A percentile compares a stretch with the other conserved stretches of the same genome.
phyloP scores from a whole-genome alignment of 2,329 filamentous ascomycete genomes.

The Aspergillus oerlinghausenensis region DNA sequence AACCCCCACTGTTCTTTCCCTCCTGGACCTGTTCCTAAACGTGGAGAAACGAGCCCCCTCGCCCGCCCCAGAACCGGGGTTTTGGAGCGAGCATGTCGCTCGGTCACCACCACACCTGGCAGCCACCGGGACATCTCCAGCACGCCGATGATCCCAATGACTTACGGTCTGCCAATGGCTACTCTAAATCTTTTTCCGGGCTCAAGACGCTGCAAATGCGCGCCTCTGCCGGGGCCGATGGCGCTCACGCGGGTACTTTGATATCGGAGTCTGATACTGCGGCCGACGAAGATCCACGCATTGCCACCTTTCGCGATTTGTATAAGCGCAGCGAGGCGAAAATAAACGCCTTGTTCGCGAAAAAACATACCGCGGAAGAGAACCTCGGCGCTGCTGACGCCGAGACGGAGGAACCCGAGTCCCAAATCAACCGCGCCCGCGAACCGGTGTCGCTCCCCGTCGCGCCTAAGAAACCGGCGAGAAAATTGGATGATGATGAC shows the following conservation, averaged over 20 bases:
- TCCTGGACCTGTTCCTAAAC: constrained; percentile 34
- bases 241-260: constrained; percentile 45
- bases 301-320: constrained; percentile 69
- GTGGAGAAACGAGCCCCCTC: constrained; percentile 43
- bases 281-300: constrained; percentile 64
- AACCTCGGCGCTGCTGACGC: constrained; percentile 43
- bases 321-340: constrained; percentile 73
- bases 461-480: constrained; percentile 53
- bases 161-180: constrained; percentile 40
- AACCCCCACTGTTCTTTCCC: constrained; percentile 23
- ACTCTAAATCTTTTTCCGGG: constrained; percentile 39
- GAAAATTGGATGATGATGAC: constrained; percentile 75
- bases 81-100: constrained; percentile 58
- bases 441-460: constrained; percentile 43
- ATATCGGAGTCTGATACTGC: constrained; percentile 51
- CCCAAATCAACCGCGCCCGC: constrained; percentile 44
- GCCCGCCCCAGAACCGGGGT: constrained; percentile 43
- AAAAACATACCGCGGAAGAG: constrained; percentile 28
- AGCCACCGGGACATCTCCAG: constrained; percentile 55
- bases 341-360: constrained; percentile 69
- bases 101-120: constrained; percentile 65
- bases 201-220: constrained; percentile 42
- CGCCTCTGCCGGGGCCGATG: constrained; percentile 42
- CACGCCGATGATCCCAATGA: constrained; percentile 57
- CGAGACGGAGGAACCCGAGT: constrained; percentile 39